Conservation (phyloP, 805 yeast species). For the Nadsonia fulvescens region DNA sequence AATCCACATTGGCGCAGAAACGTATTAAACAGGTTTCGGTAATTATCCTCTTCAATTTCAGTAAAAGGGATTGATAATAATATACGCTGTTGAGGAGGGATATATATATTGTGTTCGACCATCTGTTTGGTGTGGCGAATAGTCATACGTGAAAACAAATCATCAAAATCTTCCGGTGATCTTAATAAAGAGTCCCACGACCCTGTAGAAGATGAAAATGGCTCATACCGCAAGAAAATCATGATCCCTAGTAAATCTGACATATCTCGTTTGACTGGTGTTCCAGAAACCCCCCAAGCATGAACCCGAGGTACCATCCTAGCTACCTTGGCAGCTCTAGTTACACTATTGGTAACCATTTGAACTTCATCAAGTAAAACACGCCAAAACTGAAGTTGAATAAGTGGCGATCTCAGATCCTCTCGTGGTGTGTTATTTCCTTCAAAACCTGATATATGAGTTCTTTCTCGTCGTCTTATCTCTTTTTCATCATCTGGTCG, state of each 20-base stretch:
- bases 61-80: constrained; percentile 59
- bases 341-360: constrained; percentile 58
- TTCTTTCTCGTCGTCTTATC: constrained; percentile 3
- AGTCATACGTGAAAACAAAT: constrained; percentile 36
- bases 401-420: constrained; percentile 43
- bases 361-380: constrained; percentile 89
- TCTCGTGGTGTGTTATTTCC: too few relatives aligned
- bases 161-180: constrained; percentile 25
- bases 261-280: constrained; percentile 57
- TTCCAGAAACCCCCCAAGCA: constrained; percentile 96
- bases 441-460: too few relatives aligned
- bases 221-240: constrained; percentile 46
- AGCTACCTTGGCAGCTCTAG: constrained; percentile 69
- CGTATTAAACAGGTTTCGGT: constrained; percentile 42
- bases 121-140: constrained; percentile 71
- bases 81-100: constrained; percentile 65
- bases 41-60: constrained; percentile 71
- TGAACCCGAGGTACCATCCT: constrained; percentile 66
- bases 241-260: constrained; percentile 56
- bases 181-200: constrained; percentile 25
- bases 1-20: constrained; percentile 30
- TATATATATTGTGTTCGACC: constrained; percentile 56
- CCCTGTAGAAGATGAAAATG: constrained; percentile 32
- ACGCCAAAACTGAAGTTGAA: constrained; percentile 73
- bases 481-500: constrained; percentile 25